These are phyloP conservation scores for Silene conica DNA, from an alignment of 148 eudicot species.

Conservation along the genomic window DNA sequence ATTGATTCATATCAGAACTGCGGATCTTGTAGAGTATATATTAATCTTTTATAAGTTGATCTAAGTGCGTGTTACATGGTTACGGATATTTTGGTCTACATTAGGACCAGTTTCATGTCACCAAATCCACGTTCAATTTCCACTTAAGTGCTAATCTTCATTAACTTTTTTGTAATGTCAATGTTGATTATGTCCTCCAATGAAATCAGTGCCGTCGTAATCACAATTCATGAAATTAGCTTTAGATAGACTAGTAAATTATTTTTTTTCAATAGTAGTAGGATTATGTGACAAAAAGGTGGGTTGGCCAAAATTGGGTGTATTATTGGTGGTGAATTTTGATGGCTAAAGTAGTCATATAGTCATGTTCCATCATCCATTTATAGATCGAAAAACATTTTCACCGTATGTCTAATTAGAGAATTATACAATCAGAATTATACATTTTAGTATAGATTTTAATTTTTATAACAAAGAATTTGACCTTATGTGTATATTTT, in stretches of 20 bases:
- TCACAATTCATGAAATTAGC: slow-evolving; percentile 17
- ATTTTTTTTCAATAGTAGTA: background rate
- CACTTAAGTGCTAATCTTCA: slow-evolving; percentile 4
- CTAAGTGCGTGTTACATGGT: too few relatives aligned
- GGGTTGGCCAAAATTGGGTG: slow-evolving; percentile 20
- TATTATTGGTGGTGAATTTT: slow-evolving; percentile 9
- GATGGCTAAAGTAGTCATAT: background rate
- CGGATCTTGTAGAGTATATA: too few relatives aligned
- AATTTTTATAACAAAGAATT: too few relatives aligned
- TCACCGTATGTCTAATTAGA: too few relatives aligned
- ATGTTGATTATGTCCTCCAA: slow-evolving; percentile 15
- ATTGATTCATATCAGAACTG: too few relatives aligned
- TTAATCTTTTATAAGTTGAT: too few relatives aligned
- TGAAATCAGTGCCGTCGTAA: slow-evolving; percentile 36
- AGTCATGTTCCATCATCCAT: background rate
- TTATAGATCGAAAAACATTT: background rate
- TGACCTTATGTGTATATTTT: too few relatives aligned
- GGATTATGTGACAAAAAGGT: background rate
- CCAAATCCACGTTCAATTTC: slow-evolving; percentile 18
- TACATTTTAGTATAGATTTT: too few relatives aligned
- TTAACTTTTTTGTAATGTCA: slow-evolving; percentile 3
- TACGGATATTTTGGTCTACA: background rate
- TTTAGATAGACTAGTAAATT: background rate
- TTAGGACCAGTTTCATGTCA: slow-evolving; percentile 7
- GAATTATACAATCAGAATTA: too few relatives aligned